A percentile compares a stretch with the other conserved stretches of the same genome.
These are phyloP conservation scores for Sporothrix dimorphospora DNA, from an alignment of 2,329 filamentous ascomycete genomes.

Conservation along the genomic window DNA sequence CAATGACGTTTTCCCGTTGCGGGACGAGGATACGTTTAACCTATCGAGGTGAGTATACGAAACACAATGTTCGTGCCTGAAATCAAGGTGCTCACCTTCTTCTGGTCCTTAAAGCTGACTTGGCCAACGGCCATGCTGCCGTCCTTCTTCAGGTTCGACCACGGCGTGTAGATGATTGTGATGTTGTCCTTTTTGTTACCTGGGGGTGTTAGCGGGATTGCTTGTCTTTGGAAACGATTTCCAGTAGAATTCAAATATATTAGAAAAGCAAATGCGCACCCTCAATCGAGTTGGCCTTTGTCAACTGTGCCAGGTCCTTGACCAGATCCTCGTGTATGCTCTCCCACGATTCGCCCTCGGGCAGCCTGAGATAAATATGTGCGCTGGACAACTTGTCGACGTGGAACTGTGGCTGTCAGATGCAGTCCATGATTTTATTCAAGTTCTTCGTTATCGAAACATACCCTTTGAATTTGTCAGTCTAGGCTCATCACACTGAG, in stretches of 20 bases:
- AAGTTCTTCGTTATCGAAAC: background rate
- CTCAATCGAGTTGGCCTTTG: slow-evolving; percentile 98
- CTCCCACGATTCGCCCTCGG: slow-evolving; percentile 81
- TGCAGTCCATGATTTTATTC: background rate
- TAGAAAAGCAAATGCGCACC: slow-evolving; percentile 54
- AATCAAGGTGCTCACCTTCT: slow-evolving; percentile 55
- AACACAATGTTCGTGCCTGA: background rate
- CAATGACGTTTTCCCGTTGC: slow-evolving; percentile 81
- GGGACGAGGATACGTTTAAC: slow-evolving; percentile 82
- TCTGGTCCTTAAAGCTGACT: slow-evolving; percentile 89
- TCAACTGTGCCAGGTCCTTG: slow-evolving; percentile 91
- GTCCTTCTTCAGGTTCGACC: slow-evolving; percentile 92
- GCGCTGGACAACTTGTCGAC: slow-evolving; percentile 96
- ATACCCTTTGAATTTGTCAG: slow-evolving; percentile 15
- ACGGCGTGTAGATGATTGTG: slow-evolving; percentile 95
- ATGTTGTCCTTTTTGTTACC: slow-evolving; percentile 99
- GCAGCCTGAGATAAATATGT: slow-evolving; percentile 90
- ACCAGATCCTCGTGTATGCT: slow-evolving; percentile 73
- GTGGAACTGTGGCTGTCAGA: slow-evolving; percentile 69
- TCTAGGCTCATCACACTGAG: background rate
- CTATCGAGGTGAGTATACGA: slow-evolving; percentile 40
- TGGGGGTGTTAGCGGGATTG: slow-evolving; percentile 43
- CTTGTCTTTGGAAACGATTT: no score
- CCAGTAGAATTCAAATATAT: no score
- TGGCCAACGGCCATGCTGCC: slow-evolving; percentile 95